phyloP scores from a whole-genome alignment of 768 basidiomycete species.

The Naganishia vishniacii region DNA sequence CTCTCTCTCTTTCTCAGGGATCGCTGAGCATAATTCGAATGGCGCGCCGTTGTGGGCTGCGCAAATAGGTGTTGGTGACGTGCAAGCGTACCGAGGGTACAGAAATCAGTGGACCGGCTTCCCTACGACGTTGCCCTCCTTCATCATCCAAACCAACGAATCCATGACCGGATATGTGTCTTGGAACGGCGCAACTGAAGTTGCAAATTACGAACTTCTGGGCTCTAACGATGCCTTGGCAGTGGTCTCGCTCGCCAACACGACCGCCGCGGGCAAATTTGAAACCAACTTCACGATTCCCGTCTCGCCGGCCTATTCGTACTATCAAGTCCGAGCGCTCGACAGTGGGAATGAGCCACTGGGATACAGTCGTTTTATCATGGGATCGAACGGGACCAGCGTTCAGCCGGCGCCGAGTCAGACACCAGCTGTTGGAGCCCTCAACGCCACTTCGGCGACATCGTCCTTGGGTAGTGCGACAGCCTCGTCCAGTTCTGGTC shows the following conservation, averaged over 20 bases:
- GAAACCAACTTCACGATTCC: slow-evolving; percentile 29
- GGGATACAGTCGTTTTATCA: slow-evolving; percentile 10
- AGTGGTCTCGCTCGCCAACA: slow-evolving; percentile 19
- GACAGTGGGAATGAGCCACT: neutral
- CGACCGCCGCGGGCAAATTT: slow-evolving; percentile 29
- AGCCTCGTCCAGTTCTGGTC: neutral
- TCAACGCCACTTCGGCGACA: neutral
- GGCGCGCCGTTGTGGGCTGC: slow-evolving; percentile 32
- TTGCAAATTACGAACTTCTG: slow-evolving; percentile 27
- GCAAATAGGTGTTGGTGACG: slow-evolving; percentile 32
- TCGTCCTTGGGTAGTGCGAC: neutral
- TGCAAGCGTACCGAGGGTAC: slow-evolving; percentile 38
- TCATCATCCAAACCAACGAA: slow-evolving; percentile 24
- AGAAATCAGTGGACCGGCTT: slow-evolving; percentile 24
- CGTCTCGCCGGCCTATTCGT: neutral
- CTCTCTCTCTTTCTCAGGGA: neutral
- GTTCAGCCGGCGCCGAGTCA: neutral
- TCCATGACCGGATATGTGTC: slow-evolving; percentile 29
- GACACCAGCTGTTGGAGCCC: slow-evolving; percentile 4
- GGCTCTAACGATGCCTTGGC: slow-evolving; percentile 26
- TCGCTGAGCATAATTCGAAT: slow-evolving; percentile 31
- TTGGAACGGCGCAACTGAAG: slow-evolving; percentile 44
- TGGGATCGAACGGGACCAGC: neutral
- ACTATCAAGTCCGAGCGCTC: slow-evolving; percentile 21
- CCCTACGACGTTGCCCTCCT: slow-evolving; percentile 27